Percentiles rank a stretch among this genome's conserved stretches.
phyloP scores from a whole-genome alignment of 2,329 filamentous ascomycete genomes.

The Diaporthe sp. region DNA sequence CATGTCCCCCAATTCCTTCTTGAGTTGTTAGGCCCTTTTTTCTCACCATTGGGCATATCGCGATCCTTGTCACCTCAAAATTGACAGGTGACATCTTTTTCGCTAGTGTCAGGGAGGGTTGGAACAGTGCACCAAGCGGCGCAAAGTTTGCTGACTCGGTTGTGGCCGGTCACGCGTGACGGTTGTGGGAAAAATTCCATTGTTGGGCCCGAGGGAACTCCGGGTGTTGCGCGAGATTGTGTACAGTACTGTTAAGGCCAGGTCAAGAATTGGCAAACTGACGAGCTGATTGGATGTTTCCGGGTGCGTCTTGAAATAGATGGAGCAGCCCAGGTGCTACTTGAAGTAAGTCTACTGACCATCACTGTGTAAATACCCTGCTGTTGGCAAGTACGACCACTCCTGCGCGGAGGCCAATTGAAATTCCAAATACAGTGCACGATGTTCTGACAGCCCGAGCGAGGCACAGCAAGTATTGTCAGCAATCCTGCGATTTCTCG shows the following conservation, averaged over 20 bases:
- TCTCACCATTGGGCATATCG: neutral
- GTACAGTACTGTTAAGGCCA: neutral
- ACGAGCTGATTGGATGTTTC: conserved; percentile 23
- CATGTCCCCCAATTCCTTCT: neutral
- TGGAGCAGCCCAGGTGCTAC: neutral
- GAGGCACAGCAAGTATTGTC: neutral
- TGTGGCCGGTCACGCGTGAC: conserved; percentile 8
- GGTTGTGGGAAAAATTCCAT: conserved; percentile 23
- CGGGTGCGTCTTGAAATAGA: conserved; percentile 5
- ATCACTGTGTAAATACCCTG: neutral
- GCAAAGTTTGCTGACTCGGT: conserved; percentile 38
- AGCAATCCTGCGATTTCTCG: conserved; percentile 17
- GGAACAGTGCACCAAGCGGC: conserved; percentile 1
- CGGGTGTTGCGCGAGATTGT: conserved; percentile 9
- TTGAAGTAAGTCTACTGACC: neutral
- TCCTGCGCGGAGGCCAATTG: neutral
- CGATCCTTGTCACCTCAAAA: neutral
- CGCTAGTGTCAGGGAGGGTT: neutral
- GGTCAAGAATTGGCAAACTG: neutral
- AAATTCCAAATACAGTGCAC: neutral
- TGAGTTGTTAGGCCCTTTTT: neutral
- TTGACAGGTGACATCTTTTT: neutral
- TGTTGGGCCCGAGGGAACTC: conserved; percentile 29
- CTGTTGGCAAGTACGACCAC: neutral
- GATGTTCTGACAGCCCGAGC: neutral